A percentile compares a stretch with the other conserved stretches of the same genome.
These are phyloP conservation scores for Quercus aquifolioides DNA, from an alignment of 306 rosid genomes.

Conservation along the genomic window DNA sequence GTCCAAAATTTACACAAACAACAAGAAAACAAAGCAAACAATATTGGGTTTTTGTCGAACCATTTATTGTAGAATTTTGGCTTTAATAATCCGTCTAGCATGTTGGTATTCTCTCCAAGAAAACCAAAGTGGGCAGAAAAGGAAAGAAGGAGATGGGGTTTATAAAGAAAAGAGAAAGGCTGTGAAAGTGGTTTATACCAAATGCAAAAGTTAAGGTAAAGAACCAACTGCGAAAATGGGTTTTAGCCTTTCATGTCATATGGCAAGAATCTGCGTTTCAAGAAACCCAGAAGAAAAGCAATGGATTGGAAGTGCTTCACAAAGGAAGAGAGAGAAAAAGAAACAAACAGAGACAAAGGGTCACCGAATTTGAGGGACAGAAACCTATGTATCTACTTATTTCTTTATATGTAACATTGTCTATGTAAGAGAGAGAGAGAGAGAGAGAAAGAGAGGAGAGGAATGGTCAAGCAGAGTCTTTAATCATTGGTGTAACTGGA, in stretches of 20 bases:
- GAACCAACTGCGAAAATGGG: conserved; percentile 19
- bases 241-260: conserved; percentile 13
- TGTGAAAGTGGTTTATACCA: conserved; percentile 22
- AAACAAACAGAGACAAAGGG: background rate
- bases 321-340: background rate
- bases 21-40: background rate
- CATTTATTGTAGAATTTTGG: conserved; percentile 62
- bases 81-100: conserved; percentile 59
- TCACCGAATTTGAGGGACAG: background rate
- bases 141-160: background rate
- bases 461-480: conserved; percentile 26
- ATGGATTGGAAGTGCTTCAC: background rate
- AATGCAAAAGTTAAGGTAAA: conserved; percentile 23
- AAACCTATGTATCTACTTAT: background rate
- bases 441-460: conserved; percentile 12
- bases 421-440: background rate
- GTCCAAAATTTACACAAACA: background rate
- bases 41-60: conserved; percentile 25
- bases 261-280: conserved; percentile 42
- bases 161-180: background rate
- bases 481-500: conserved; percentile 4
- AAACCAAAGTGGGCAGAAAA: background rate
- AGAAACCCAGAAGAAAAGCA: conserved; percentile 52
- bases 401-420: background rate
- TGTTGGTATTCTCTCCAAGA: conserved; percentile 20